Base-by-base conservation (phyloP, 805 yeast species). In the Candida endomychidarum region DNA sequence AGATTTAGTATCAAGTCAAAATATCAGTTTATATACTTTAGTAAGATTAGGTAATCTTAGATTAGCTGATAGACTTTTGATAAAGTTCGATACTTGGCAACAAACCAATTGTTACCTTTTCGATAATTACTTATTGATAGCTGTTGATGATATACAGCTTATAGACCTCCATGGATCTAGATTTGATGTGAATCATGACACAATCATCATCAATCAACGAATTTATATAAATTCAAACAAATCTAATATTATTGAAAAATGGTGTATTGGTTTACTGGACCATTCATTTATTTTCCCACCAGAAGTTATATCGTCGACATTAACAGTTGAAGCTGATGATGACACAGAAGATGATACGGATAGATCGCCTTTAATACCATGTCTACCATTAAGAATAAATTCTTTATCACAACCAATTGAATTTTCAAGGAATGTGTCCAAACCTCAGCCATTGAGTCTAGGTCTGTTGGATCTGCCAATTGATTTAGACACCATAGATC, bases 181-280 rank as follows among this genome's bases (percentile, higher is more conserved):
- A 5, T 15, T 41, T n/a, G 15, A 27, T 10, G 38, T 39, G 19
- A 43, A 47, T 25, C 35, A 43, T 15, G 41, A 37, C 10, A 16
- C 40, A 9, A 32, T 32, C n/a, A 20, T 32, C 3, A 32, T 32
- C 18, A 32, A 32, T 11, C 12, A 18, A 3, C 12, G 10, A 2
- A 24, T 63, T 27, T 60, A 50, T 48, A 42, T 67, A n/a, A 54
- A 51, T 27, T 63, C 70, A 1, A 54, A 54, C 8, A 45, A 41
- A 11, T 50, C 53, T 24, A 50, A 61, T n/a, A 56, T 69, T 4
- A 53, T 69, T 20, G 74, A 70, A 43, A 69, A 70, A 43, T 70
- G 75, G 75, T 72, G 61, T 3, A 65, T 66, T 16, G 72, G 68
- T 2, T 46, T 65, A 8, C 62, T 70, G 2, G 75, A 70, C 41